Percentiles rank a stretch among this genome's conserved stretches.
These are phyloP conservation scores for Candida dubliniensis DNA, from an alignment of 1,139 yeast species.

Conservation along the genomic window DNA sequence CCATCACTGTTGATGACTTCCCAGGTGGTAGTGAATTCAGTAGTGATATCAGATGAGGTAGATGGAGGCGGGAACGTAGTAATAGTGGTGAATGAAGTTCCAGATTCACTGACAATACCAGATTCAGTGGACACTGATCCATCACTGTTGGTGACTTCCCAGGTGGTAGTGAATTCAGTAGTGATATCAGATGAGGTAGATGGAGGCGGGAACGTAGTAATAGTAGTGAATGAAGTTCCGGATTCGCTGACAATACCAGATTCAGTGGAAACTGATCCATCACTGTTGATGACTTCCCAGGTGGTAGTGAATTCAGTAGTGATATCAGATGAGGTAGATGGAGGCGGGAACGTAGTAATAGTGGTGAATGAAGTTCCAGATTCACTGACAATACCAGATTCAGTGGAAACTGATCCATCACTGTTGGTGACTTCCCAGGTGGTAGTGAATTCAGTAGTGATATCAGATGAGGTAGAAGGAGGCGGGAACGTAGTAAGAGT, in stretches of 20 bases:
- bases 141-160: slow-evolving; percentile 10
- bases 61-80: no score
- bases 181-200: slow-evolving; percentile 7
- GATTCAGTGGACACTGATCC: slow-evolving; percentile 12
- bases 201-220: no score
- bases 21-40: slow-evolving; percentile 8
- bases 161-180: slow-evolving; percentile 19
- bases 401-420: not conserved
- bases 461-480: slow-evolving; percentile 7
- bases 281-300: slow-evolving; percentile 4
- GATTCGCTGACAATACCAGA: no score
- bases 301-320: slow-evolving; percentile 4
- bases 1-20: not conserved
- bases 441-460: slow-evolving; percentile 16
- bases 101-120: slow-evolving; percentile 10
- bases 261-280: slow-evolving; percentile 12
- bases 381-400: not conserved
- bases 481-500: no score
- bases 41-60: no score
- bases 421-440: slow-evolving; percentile 8
- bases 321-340: no score
- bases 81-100: no score
- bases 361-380: not conserved
- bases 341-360: not conserved
- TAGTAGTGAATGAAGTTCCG: not conserved